Evolutionary conservation across 306 rosid species (phyloP).

Genomic region (Boehmeria nivea): DNA sequence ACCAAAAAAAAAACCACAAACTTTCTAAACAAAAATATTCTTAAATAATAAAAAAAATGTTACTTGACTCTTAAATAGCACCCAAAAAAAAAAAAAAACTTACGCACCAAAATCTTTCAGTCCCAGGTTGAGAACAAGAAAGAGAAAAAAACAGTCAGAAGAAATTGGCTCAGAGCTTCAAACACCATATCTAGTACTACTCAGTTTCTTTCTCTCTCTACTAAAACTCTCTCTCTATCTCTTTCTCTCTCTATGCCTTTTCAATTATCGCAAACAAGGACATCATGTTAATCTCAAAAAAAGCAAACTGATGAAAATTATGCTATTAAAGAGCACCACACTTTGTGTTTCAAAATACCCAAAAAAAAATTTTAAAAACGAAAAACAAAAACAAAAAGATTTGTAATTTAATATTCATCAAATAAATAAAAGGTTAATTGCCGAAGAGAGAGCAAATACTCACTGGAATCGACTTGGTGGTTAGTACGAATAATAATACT

Average conservation of each 20-base stretch:
- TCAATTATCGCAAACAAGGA: slow-evolving; percentile 23
- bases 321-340: slow-evolving; percentile 19
- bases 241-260: slow-evolving; percentile 17
- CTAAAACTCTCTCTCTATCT: background rate
- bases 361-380: background rate
- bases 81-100: background rate
- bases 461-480: background rate
- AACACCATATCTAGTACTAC: background rate
- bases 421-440: background rate
- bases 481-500: background rate
- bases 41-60: background rate
- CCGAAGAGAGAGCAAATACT: background rate
- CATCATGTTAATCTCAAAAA: slow-evolving; percentile 22
- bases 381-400: background rate
- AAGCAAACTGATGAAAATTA: slow-evolving; percentile 16
- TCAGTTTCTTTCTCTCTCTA: background rate
- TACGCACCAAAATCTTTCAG: slow-evolving; percentile 20
- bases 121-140: slow-evolving; percentile 3
- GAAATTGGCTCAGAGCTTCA: slow-evolving; percentile 12
- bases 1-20: too few species aligned
- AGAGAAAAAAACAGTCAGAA: slow-evolving; percentile 10
- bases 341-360: background rate
- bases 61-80: background rate
- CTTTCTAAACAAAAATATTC: background rate
- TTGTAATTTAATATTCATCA: background rate